Conservation (phyloP, 2,329 filamentous ascomycete species). For the Cyphellophora attinorum region DNA sequence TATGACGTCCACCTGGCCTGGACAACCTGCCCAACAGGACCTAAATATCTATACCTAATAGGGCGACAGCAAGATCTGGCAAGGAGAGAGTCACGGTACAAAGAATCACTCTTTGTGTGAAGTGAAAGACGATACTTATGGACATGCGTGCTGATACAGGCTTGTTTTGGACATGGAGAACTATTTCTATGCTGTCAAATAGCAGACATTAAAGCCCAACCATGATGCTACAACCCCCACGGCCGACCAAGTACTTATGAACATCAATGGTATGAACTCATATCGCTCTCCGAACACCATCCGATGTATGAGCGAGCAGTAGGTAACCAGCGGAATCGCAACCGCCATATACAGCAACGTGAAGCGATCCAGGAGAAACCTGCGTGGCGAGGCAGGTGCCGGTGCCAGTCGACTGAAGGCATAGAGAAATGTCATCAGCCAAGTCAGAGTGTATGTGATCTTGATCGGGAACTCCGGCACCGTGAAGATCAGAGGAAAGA, state of each 20-base stretch:
- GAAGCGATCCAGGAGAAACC: conserved; percentile 87
- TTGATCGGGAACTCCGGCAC: conserved; percentile 89
- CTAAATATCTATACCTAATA: too few relatives aligned
- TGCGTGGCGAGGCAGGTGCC: conserved; percentile 65
- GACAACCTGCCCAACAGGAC: too few relatives aligned
- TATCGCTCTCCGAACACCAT: conserved; percentile 73
- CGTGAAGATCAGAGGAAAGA: conserved; percentile 91
- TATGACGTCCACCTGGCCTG: too few relatives aligned
- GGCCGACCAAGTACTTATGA: conserved; percentile 88
- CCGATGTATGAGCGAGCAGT: conserved; percentile 76
- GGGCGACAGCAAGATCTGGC: too few relatives aligned
- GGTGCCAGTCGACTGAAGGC: conserved; percentile 82
- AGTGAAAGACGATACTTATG: too few relatives aligned
- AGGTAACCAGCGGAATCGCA: conserved; percentile 79
- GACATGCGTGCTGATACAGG: too few relatives aligned
- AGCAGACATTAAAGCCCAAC: conserved; percentile 89
- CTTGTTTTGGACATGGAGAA: too few relatives aligned
- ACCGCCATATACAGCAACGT: conserved; percentile 81
- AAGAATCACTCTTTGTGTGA: too few relatives aligned
- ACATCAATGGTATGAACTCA: conserved; percentile 93
- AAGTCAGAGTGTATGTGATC: conserved; percentile 82
- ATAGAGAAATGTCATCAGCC: conserved; percentile 78
- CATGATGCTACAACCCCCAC: conserved; percentile 93
- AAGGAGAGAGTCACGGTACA: too few relatives aligned
- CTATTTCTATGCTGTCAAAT: conserved; percentile 51